Conservation (phyloP, 2,329 filamentous ascomycete species). For the Mollisia scopiformis region DNA sequence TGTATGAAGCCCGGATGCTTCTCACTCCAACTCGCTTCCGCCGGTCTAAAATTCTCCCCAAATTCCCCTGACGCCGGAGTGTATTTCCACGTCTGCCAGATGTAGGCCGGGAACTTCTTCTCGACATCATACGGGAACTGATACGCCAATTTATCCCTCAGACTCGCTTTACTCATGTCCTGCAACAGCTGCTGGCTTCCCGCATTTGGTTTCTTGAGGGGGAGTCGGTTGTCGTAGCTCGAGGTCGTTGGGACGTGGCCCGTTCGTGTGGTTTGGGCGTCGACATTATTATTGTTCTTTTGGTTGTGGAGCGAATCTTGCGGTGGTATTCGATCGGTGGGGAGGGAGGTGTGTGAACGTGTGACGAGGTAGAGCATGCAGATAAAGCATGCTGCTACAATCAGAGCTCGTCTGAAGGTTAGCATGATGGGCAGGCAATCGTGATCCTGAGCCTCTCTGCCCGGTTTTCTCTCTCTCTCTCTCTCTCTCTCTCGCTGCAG, state of each 20-base stretch:
- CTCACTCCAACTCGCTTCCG: conserved; percentile 88
- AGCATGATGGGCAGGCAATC: conserved; percentile 60
- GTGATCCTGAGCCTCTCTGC: conserved; percentile 14
- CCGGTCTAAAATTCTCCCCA: conserved; percentile 70
- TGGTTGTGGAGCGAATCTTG: conserved; percentile 8
- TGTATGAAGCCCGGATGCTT: conserved; percentile 91
- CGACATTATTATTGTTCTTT: neutral
- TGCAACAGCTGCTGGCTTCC: conserved; percentile 28
- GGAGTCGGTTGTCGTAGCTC: conserved; percentile 10
- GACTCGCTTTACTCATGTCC: conserved; percentile 72
- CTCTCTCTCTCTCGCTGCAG: neutral
- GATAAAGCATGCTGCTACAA: conserved; percentile 71
- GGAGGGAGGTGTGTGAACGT: conserved; percentile 51
- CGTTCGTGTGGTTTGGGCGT: conserved; percentile 13
- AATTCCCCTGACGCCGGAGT: conserved; percentile 80
- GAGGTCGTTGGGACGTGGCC: conserved; percentile 18
- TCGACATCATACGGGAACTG: conserved; percentile 92
- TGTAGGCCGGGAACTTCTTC: conserved; percentile 90
- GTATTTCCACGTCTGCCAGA: conserved; percentile 99
- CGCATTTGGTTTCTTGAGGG: conserved; percentile 19
- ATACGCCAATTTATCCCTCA: conserved; percentile 83
- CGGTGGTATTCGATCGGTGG: conserved; percentile 9
- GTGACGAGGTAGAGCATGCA: conserved; percentile 72
- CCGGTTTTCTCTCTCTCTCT: neutral
- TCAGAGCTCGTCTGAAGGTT: conserved; percentile 75